These are phyloP conservation scores for Ophiostoma sp. DNA, from an alignment of 2,329 filamentous ascomycete species.

Conservation along the genomic window DNA sequence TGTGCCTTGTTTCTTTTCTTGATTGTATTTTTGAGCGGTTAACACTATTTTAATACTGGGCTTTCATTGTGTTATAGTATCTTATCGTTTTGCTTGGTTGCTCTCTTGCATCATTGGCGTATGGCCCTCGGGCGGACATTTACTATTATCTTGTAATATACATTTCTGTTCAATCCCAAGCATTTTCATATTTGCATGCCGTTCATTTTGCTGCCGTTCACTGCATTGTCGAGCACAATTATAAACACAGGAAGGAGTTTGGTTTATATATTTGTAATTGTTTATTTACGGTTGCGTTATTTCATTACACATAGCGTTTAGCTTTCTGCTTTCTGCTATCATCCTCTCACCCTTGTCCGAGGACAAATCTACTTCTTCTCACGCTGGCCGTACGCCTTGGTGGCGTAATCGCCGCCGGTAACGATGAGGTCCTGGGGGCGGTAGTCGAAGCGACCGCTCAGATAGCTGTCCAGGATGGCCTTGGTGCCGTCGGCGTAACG, in stretches of 20 bases:
- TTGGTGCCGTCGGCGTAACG: slow-evolving; percentile 84
- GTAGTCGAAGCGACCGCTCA: slow-evolving; percentile 83
- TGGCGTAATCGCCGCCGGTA: slow-evolving; percentile 83
- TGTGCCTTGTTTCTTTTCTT: neutral
- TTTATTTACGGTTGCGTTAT: neutral
- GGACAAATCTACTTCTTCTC: slow-evolving; percentile 38
- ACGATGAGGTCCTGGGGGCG: slow-evolving; percentile 86
- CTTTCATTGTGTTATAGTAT: neutral
- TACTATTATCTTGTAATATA: slow-evolving; percentile 5
- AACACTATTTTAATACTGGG: slow-evolving; percentile 9
- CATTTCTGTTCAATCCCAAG: neutral
- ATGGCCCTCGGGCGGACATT: neutral
- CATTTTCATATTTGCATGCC: neutral
- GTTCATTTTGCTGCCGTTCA: no score
- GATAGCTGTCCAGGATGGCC: slow-evolving; percentile 86
- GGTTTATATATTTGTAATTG: neutral
- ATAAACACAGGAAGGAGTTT: no score
- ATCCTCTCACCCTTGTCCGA: no score
- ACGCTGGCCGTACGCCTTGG: slow-evolving; percentile 83
- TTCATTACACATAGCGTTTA: neutral
- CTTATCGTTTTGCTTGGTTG: neutral
- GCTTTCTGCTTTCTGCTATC: no score
- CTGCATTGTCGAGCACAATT: no score
- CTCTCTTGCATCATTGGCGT: neutral
- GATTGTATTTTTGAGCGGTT: slow-evolving; percentile 14